Conservation (phyloP, 148 eudicot genomes). For the Camellia lanceoleosa region DNA sequence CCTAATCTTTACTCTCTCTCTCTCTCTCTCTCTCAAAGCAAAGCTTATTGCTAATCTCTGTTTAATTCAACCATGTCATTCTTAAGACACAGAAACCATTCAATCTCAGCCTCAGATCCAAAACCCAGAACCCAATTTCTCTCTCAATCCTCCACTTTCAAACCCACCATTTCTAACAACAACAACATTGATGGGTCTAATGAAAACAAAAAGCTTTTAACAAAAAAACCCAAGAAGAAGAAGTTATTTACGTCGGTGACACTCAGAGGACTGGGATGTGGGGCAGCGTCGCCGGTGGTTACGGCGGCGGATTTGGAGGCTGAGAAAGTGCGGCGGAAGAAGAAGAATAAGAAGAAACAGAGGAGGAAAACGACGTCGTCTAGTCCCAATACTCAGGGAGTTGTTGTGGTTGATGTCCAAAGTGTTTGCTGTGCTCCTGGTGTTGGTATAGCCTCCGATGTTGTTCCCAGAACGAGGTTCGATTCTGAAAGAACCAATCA, state of each 20-base stretch:
- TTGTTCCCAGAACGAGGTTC: neutral
- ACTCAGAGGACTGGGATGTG: neutral
- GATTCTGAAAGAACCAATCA: neutral
- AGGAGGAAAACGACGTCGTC: neutral
- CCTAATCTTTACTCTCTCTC: neutral
- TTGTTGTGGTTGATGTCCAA: neutral
- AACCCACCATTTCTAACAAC: no score
- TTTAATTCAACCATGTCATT: neutral
- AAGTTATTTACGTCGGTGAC: neutral
- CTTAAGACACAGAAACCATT: neutral
- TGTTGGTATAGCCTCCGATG: neutral
- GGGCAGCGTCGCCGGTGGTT: neutral
- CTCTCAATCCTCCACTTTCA: neutral
- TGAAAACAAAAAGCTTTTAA: neutral
- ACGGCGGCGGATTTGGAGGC: neutral
- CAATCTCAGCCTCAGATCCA: neutral
- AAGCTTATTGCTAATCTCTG: neutral
- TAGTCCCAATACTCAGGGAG: neutral
- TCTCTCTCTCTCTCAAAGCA: neutral
- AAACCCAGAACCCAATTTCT: neutral
- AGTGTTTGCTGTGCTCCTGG: neutral
- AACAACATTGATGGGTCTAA: neutral
- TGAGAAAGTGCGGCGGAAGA: neutral
- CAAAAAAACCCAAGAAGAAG: neutral
- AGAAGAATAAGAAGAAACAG: neutral